These are phyloP conservation scores for Amanita pallidorosea DNA, from an alignment of 768 basidiomycete species.

Conservation along the genomic window DNA sequence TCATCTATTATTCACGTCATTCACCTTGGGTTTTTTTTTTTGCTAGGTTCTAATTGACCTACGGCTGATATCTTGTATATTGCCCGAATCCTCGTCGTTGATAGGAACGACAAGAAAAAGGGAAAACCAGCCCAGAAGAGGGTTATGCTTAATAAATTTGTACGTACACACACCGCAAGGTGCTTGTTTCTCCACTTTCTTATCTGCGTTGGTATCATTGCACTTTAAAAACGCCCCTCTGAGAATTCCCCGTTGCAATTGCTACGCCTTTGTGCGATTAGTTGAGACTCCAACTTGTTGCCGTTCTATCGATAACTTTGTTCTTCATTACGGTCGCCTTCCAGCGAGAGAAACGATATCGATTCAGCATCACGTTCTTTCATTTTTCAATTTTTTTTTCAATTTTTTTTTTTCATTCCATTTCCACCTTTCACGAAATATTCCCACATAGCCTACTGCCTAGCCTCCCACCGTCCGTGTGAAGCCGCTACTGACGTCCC, in stretches of 20 bases:
- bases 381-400: too few species aligned
- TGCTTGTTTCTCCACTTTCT: conserved; percentile 1
- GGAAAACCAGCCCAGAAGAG: conserved; percentile 2
- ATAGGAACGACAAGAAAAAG: conserved; percentile 1
- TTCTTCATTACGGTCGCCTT: neutral
- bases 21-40: neutral
- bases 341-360: neutral
- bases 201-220: conserved; percentile 6
- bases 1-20: conserved; percentile 2
- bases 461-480: neutral
- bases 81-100: conserved; percentile 1
- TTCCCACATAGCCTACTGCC: neutral
- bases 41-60: conserved; percentile 6
- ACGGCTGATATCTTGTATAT: conserved; percentile 5
- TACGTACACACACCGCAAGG: conserved; percentile 5
- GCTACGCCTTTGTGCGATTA: neutral
- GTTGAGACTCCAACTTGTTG: neutral
- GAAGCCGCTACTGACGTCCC: neutral
- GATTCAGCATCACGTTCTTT: neutral
- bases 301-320: neutral
- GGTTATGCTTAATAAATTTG: conserved; percentile 3
- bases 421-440: neutral
- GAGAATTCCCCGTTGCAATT: neutral
- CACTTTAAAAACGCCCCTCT: conserved; percentile 6
- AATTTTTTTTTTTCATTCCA: neutral